Conservation (phyloP, 139 green algal species). For the Tetradesmus obliquus region DNA sequence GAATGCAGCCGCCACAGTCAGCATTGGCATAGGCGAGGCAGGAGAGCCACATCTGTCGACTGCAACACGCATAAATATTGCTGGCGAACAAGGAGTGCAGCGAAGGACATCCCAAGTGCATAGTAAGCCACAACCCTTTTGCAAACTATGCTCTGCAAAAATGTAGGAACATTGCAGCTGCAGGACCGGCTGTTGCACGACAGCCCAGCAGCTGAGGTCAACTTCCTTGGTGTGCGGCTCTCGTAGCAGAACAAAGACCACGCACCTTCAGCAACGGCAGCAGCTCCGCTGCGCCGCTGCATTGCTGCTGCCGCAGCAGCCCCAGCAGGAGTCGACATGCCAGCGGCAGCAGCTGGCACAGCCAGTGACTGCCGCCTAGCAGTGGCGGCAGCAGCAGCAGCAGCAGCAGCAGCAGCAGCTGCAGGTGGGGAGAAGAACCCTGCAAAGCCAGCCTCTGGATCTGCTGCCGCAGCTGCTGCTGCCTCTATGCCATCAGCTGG, state of each 20-base stretch:
- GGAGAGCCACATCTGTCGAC: background rate
- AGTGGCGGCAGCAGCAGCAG: background rate
- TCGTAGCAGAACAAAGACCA: background rate
- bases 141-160: background rate
- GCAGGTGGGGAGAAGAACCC: background rate
- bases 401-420: background rate
- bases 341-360: background rate
- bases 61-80: background rate
- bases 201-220: no score
- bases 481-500: background rate
- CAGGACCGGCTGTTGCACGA: background rate
- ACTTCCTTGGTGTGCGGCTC: no score
- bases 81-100: background rate
- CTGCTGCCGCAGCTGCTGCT: background rate
- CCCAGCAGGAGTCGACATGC: background rate
- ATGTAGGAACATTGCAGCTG: background rate
- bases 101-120: background rate
- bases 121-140: background rate
- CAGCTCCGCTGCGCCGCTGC: background rate
- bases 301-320: background rate
- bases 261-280: background rate
- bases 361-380: background rate
- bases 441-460: background rate
- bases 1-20: background rate
- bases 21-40: no score